Evolutionary conservation across 805 yeast species (phyloP).

Genomic region (Wickerhamiella spandovensis): DNA sequence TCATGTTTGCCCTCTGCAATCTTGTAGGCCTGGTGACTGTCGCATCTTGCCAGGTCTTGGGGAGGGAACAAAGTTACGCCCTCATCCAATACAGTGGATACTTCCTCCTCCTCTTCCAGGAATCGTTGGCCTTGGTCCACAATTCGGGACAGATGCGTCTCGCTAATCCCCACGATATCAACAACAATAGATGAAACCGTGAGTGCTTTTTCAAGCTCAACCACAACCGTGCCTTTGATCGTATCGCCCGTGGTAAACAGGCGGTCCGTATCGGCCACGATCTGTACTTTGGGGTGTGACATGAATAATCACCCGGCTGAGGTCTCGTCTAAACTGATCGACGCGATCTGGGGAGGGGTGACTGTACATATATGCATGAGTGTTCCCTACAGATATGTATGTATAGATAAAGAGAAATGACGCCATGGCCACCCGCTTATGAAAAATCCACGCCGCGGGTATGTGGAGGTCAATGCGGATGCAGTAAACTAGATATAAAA

Average conservation of each 20-base stretch:
- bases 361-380: background rate
- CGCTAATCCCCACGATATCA: slow-evolving; percentile 55
- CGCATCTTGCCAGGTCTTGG: slow-evolving; percentile 12
- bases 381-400: background rate
- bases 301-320: background rate
- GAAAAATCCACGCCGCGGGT: too few species aligned
- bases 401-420: background rate
- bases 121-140: slow-evolving; percentile 16
- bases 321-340: background rate
- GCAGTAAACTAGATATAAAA: too few species aligned
- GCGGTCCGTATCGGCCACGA: background rate
- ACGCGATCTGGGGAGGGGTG: background rate
- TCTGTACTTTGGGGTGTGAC: background rate
- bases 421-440: background rate
- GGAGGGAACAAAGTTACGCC: slow-evolving; percentile 27
- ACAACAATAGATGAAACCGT: slow-evolving; percentile 31
- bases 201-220: slow-evolving; percentile 5
- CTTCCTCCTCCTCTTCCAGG: slow-evolving; percentile 14
- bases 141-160: slow-evolving; percentile 33
- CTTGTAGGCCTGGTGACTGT: slow-evolving; percentile 19
- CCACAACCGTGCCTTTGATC: slow-evolving; percentile 7
- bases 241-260: slow-evolving; percentile 9
- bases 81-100: slow-evolving; percentile 20
- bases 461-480: too few species aligned
- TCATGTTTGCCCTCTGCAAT: slow-evolving; percentile 24